Percentiles rank a stretch among this genome's conserved stretches.
These are phyloP conservation scores for Begonia peltatifolia DNA, from an alignment of 306 rosid genomes.

Conservation along the genomic window DNA sequence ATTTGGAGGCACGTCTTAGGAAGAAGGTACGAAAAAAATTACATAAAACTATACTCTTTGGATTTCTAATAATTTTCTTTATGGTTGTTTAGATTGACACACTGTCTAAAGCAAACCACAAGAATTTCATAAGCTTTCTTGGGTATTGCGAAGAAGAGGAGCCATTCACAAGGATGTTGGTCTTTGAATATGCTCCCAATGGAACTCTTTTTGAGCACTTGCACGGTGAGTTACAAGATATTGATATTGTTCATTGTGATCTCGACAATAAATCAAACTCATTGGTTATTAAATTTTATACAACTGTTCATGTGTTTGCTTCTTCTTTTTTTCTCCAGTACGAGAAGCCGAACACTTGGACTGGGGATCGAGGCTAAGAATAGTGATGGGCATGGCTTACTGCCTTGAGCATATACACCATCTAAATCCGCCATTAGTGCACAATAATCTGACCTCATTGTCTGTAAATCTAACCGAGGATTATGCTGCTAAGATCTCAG, in stretches of 20 bases:
- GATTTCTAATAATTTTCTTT: conserved; percentile 15
- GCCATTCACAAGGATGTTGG: conserved; percentile 88
- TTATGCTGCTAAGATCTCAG: conserved; percentile 67
- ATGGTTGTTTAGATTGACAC: conserved; percentile 45
- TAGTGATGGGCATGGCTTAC: conserved; percentile 76
- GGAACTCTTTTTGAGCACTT: conserved; percentile 92
- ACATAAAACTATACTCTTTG: conserved; percentile 2
- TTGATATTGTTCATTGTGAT: neutral
- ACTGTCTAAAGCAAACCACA: conserved; percentile 83
- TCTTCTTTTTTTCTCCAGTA: conserved; percentile 36
- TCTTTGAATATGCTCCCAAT: conserved; percentile 88
- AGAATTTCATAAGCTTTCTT: conserved; percentile 78
- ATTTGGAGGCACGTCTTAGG: conserved; percentile 55
- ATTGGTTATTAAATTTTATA: no score
- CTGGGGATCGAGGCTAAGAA: conserved; percentile 71
- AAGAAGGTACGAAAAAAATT: conserved; percentile 47
- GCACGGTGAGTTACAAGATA: conserved; percentile 48
- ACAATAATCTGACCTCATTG: conserved; percentile 44
- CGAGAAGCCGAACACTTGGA: conserved; percentile 91
- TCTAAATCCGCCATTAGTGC: conserved; percentile 43
- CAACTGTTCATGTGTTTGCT: neutral
- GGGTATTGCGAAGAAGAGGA: conserved; percentile 82
- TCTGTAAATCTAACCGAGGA: conserved; percentile 62
- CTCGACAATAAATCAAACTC: no score
- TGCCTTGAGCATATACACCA: conserved; percentile 80